Base-by-base conservation (phyloP, 2,329 filamentous ascomycete species). In the Exophiala sp. region DNA sequence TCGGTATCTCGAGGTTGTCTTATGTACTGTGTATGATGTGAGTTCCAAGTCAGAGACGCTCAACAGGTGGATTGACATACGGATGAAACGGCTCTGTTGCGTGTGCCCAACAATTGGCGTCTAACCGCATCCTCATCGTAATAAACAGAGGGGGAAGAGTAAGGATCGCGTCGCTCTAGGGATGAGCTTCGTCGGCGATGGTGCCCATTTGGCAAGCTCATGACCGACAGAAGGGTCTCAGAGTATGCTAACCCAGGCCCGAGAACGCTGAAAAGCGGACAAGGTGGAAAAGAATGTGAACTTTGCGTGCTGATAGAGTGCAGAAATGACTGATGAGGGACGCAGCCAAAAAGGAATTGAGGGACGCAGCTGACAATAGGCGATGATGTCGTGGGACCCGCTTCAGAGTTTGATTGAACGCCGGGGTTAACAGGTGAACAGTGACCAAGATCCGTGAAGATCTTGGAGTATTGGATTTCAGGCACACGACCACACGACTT, bases 71-170 rank as follows among this genome's bases (percentile, higher is more conserved):
- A 20, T 24, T 3, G n/a, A 40, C 78, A 68, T 71, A 83, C 80
- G 55, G 78, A 74, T 34, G 80, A 83, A 64, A 80, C 79, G 4
- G 80, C 80, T 56, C 81, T 72, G 42, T 71, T 71, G 50, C 78
- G 72, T 56, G 72, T 70, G 48, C 72, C 68, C 65, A 77, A 75
- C 58, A 72, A 61, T 36, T 66, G 70, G 63, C 73, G 72, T 57
- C 70, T 67, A 59, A 77, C 72, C 54, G 75, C 74, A 47, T 78
- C 72, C 61, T 72, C 67, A 33, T 81, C 80, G 70, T 85, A 85
- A 69, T 85, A 85, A 59, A 83, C 69, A 57, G 80, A 75, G 7
- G 82, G 75, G 36, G 80, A 72, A 35, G 81, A 80, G 63, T 78
- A 79, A 4, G 82, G 82, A 66, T 85, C 82, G 9, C 55, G 55